Conservation (phyloP, 495 filamentous ascomycete genomes). For the Hyaloscypha bicolor region DNA sequence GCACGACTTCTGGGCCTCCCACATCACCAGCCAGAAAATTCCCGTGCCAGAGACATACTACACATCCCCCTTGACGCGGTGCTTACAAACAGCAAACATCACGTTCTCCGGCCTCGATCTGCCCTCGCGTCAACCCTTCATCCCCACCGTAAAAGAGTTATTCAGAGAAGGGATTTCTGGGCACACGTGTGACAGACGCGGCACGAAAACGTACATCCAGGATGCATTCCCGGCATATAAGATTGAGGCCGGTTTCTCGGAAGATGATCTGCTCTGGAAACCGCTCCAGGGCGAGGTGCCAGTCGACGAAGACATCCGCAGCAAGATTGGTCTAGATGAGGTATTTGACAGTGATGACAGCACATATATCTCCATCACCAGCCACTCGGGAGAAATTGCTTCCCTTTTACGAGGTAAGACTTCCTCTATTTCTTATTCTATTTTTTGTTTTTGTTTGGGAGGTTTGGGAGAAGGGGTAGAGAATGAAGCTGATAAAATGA, state of each 20-base stretch:
- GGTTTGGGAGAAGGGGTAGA: background rate
- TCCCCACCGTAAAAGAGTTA: constrained; percentile 67
- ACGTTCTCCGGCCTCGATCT: constrained; percentile 60
- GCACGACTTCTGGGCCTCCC: constrained; percentile 62
- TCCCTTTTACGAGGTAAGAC: constrained; percentile 52
- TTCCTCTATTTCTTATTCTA: background rate
- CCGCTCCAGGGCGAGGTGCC: constrained; percentile 54
- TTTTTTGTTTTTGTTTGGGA: background rate
- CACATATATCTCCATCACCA: constrained; percentile 66
- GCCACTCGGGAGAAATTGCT: constrained; percentile 66
- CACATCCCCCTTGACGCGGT: constrained; percentile 68
- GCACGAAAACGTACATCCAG: constrained; percentile 58
- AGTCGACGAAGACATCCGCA: constrained; percentile 56
- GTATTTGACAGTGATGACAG: constrained; percentile 61
- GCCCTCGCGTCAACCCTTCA: constrained; percentile 53
- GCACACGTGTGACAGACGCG: constrained; percentile 79
- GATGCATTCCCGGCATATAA: constrained; percentile 57
- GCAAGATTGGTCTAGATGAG: constrained; percentile 58
- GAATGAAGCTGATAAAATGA: background rate
- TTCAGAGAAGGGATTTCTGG: constrained; percentile 71
- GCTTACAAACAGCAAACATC: constrained; percentile 64
- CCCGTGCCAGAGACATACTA: constrained; percentile 68
- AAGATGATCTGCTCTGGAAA: constrained; percentile 63
- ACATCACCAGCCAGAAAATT: constrained; percentile 54
- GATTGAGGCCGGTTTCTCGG: constrained; percentile 65